phyloP scores from a whole-genome alignment of 768 basidiomycete genomes.

The Trametes coccinea region DNA sequence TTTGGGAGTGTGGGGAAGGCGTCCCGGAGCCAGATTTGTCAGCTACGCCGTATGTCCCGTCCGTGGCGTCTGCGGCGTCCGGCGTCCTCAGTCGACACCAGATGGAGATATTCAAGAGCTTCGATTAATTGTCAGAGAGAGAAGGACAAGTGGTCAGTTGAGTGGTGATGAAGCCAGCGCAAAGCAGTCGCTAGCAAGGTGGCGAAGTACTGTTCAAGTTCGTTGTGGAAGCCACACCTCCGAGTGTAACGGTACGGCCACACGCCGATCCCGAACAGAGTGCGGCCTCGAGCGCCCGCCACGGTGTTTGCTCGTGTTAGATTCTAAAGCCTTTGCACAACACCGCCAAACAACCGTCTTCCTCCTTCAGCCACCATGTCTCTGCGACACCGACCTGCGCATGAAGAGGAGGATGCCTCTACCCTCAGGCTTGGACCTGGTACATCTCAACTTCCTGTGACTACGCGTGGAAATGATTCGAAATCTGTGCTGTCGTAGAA shows the following conservation, averaged over 20 bases:
- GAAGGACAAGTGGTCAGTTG: too few relatives aligned
- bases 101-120: too few relatives aligned
- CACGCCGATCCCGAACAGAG: not conserved
- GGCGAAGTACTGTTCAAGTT: not conserved
- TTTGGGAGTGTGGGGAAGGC: slow-evolving; percentile 6
- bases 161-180: too few relatives aligned
- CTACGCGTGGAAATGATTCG: not conserved
- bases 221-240: too few relatives aligned
- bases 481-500: slow-evolving; percentile 44
- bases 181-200: too few relatives aligned
- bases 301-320: slow-evolving; percentile 28
- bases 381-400: slow-evolving; percentile 62
- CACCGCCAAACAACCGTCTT: slow-evolving; percentile 25
- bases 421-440: slow-evolving; percentile 81
- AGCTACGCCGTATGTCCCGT: slow-evolving; percentile 5
- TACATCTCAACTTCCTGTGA: slow-evolving; percentile 27
- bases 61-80: not conserved
- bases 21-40: slow-evolving; percentile 21
- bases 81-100: too few relatives aligned
- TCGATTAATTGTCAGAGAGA: too few relatives aligned
- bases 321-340: slow-evolving; percentile 39
- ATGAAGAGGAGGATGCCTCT: slow-evolving; percentile 86
- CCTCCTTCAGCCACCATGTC: slow-evolving; percentile 41
- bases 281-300: not conserved
- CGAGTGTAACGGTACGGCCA: too few relatives aligned